Base-by-base conservation (phyloP, 2,329 filamentous ascomycete genomes). In the Ceratocystis cacaofunesta region DNA sequence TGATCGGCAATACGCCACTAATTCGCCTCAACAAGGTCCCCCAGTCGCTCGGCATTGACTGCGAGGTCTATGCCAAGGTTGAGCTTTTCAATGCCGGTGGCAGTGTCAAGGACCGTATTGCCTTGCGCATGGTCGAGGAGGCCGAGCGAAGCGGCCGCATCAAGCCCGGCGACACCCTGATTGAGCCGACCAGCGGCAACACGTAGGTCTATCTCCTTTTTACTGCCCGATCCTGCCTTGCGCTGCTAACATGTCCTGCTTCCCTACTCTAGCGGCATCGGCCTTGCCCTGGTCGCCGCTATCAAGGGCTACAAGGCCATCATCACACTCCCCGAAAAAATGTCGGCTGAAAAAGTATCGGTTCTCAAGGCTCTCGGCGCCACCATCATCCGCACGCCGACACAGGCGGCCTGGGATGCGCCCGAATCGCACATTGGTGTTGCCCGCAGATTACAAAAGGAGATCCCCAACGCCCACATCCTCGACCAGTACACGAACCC, bases 281-380 rank as follows among this genome's bases (percentile, higher is more conserved):
- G 94, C 25, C 82, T 99, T 50, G 94, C 94, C 32, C 85, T 99
- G 43, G 92, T 97, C 19, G 92, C 85, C 66, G 94, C 94, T 17
- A 89, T 99, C 72, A 97, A 96, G 79, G 92, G 92, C 70, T 99
- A 97, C 82, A 92, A 92, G 77, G 95, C 92, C 50, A 97, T 99
- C 77, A 99, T 99, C 75, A 99, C 94, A 10, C 84, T 99, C 58
- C 94, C 94, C 63, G 94, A 99, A 78, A 99, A 99, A 81, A 99
- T 99, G 94, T 96, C 91, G 1, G 89, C 91, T 61, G 94, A 99
- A 77, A 99, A 99, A 77, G 94, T 99, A 48, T 88, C 92, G 1
- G 94, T 99, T 32, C 82, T 99, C 68, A 89, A 91, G 71, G 92
- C 94, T 36, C 83, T 99, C 63, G 92, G 92, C 69, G 94, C 94